A percentile compares a stretch with the other conserved stretches of the same genome.
These are phyloP conservation scores for Nicotiana undulata DNA, from an alignment of 257 asterid genomes.

Conservation along the genomic window DNA sequence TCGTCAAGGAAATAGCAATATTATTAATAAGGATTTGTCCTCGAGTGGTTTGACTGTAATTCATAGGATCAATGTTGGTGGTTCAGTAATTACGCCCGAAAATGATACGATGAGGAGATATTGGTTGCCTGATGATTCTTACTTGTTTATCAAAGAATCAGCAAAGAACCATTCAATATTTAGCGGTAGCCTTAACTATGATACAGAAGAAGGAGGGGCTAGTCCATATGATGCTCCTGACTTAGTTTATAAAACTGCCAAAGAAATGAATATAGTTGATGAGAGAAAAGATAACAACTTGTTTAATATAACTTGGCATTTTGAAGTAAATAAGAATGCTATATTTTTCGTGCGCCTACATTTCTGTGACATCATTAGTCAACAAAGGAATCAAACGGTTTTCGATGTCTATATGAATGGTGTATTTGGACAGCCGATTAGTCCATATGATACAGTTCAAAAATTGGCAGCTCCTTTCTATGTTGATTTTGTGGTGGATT, in stretches of 20 bases:
- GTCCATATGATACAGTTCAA: background rate
- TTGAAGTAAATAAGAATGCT: slow-evolving; percentile 22
- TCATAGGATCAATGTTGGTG: slow-evolving; percentile 61
- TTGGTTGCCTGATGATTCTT: slow-evolving; percentile 52
- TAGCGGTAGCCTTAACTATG: background rate
- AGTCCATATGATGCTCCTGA: slow-evolving; percentile 36
- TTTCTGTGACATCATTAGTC: slow-evolving; percentile 44
- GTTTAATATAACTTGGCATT: slow-evolving; percentile 40
- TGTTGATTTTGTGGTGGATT: slow-evolving; percentile 25
- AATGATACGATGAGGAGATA: slow-evolving; percentile 34
- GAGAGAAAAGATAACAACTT: background rate
- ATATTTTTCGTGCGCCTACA: slow-evolving; percentile 38
- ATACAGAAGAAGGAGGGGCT: background rate
- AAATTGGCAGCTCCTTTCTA: slow-evolving; percentile 27
- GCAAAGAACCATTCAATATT: background rate
- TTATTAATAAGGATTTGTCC: background rate
- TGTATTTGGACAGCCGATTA: background rate
- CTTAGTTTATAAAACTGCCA: slow-evolving; percentile 41
- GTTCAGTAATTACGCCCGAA: slow-evolving; percentile 7
- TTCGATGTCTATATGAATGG: slow-evolving; percentile 29
- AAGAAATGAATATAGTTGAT: slow-evolving; percentile 13
- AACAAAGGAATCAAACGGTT: background rate
- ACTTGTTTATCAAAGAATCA: background rate
- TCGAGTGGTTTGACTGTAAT: slow-evolving; percentile 18
- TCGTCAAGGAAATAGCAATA: background rate